Percentiles rank a stretch among this genome's conserved stretches.
phyloP scores from a whole-genome alignment of 2,329 filamentous ascomycete species.

The Epichloe typhina region DNA sequence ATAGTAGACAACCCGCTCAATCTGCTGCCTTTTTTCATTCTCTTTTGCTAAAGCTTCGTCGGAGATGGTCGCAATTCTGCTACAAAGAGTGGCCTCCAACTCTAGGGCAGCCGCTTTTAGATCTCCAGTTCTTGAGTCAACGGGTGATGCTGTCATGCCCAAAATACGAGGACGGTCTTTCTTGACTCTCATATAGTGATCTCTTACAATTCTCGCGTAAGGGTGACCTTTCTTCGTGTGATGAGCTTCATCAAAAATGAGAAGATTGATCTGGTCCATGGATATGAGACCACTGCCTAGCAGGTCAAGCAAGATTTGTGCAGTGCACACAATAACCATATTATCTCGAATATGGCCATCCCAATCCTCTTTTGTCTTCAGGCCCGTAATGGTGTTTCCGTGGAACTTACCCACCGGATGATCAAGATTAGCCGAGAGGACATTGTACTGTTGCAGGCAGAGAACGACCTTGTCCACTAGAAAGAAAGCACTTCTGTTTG shows the following conservation, averaged over 20 bases:
- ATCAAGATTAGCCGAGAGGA: constrained; percentile 69
- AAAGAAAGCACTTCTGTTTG: constrained; percentile 66
- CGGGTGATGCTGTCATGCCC: constrained; percentile 93
- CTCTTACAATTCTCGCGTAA: constrained; percentile 80
- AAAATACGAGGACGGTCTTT: constrained; percentile 60
- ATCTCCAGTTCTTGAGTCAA: constrained; percentile 63
- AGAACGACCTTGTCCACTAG: constrained; percentile 81
- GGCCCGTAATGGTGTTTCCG: constrained; percentile 47
- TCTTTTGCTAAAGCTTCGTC: constrained; percentile 21
- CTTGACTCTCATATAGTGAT: constrained; percentile 54
- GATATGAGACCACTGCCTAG: constrained; percentile 66
- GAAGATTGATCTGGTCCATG: constrained; percentile 73
- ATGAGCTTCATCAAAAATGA: constrained; percentile 94
- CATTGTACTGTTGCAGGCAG: constrained; percentile 77
- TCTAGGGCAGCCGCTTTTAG: constrained; percentile 55
- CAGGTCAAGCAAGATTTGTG: constrained; percentile 69
- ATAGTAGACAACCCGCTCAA: constrained; percentile 38
- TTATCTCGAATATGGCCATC: constrained; percentile 42
- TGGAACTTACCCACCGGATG: constrained; percentile 62
- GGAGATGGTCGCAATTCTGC: constrained; percentile 64
- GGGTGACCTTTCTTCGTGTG: constrained; percentile 90
- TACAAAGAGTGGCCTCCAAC: constrained; percentile 66
- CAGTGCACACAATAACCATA: constrained; percentile 86
- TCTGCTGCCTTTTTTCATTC: constrained; percentile 18
- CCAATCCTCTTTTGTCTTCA: constrained; percentile 34